phyloP scores from a whole-genome alignment of 2,329 filamentous ascomycete species.

The Stagonosporopsis tanaceti region DNA sequence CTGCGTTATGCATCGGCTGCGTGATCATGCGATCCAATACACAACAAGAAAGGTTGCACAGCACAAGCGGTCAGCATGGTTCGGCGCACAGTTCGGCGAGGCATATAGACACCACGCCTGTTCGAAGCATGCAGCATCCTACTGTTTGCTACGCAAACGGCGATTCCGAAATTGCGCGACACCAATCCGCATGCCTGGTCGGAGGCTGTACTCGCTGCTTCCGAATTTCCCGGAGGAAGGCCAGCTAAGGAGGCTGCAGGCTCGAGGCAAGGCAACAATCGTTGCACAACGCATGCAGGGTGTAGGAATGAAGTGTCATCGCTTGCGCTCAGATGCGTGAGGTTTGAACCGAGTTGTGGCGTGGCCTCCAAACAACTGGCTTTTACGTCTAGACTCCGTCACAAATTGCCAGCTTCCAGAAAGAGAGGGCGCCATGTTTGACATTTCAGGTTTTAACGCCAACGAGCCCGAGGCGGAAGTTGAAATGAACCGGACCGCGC shows the following conservation, averaged over 20 bases:
- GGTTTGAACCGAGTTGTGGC: background rate
- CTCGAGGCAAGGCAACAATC: slow-evolving; percentile 13
- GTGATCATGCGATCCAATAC: slow-evolving; percentile 11
- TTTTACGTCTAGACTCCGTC: background rate
- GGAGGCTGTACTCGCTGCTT: slow-evolving; percentile 5
- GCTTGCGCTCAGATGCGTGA: slow-evolving; percentile 10
- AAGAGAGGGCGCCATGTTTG: background rate
- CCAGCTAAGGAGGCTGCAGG: background rate
- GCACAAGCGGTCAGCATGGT: slow-evolving; percentile 12
- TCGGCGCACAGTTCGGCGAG: slow-evolving; percentile 19
- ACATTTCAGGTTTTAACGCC: background rate
- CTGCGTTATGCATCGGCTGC: slow-evolving; percentile 3
- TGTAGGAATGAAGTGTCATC: slow-evolving; percentile 15
- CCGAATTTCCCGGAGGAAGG: background rate
- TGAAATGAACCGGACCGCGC: background rate
- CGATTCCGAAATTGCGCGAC: background rate
- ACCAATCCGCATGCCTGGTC: slow-evolving; percentile 8
- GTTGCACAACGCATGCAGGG: slow-evolving; percentile 10
- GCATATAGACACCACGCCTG: slow-evolving; percentile 2
- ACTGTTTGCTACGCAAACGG: background rate
- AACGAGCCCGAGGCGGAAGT: slow-evolving; percentile 2
- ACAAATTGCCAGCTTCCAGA: background rate
- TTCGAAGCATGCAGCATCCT: slow-evolving; percentile 2
- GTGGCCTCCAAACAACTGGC: background rate
- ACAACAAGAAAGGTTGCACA: slow-evolving; percentile 5